Base-by-base conservation (phyloP, 169 alveolate genomes). In the Plasmodium ovale region DNA sequence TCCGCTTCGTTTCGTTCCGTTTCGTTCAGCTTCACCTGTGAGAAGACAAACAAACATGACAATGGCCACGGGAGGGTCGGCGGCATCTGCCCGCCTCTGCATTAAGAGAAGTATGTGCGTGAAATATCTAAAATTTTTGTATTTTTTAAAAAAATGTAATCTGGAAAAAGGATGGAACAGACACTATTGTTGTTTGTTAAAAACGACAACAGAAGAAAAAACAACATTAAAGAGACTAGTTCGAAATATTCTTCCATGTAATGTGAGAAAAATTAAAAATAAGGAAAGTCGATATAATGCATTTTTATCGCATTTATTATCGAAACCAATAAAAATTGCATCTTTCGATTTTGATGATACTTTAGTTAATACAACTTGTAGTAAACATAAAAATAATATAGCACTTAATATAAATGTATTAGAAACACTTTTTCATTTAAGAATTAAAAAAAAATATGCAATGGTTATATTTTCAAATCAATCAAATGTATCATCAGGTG, bases 331-430 rank as follows among this genome's bases (percentile, higher is more conserved):
- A 2, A 73, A 59, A 23, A 59, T 73, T 4, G 72, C 88, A 1
- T 73, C 88, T 1, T 73, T 73, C 31, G 88, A 73, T 73, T 73
- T 73, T 27, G 72, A 73, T 39, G 88, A 65, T n/a, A 73, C 88
- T n/a, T 19, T 73, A 47, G 31, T 73, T 3, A 73, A 73, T 29
- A 42, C 53, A 2, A 1, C 23, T 25, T n/a, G 37, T 21, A 31
- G 51, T 7, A 73, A 73, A 10, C 88, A 73, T 51, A 23, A 6
- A 2, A 73, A 73, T 51, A 73, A 31, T 73, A 9, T 73, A 42
- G 14, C 59, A n/a, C 7, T 21, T 14, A 27, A 51, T 25, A 39
- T 7, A 33, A 53, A 39, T 19, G 49, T 31, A 1, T 39, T 73
- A 39, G 19, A 14, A 4, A 25, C 31, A 19, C 53, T 73, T 19